phyloP scores from a whole-genome alignment of 148 eudicot species.

The Heliosperma pusillum region DNA sequence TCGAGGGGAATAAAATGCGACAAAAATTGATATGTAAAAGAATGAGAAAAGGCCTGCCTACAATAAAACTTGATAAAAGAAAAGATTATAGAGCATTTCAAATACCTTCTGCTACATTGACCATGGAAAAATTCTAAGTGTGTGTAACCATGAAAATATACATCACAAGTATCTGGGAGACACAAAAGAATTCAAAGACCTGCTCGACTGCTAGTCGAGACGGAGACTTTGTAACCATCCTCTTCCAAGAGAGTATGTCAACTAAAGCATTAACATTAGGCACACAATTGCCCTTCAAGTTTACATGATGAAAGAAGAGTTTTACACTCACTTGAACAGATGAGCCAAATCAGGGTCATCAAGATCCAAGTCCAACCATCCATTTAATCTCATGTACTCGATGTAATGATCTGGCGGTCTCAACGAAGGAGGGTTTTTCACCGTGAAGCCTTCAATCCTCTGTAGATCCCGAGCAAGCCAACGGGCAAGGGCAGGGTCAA shows the following conservation, averaged over 20 bases:
- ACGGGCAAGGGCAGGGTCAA: slow-evolving; percentile 56
- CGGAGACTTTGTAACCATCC: background rate
- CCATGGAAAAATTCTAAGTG: background rate
- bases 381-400: slow-evolving; percentile 71
- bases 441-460: slow-evolving; percentile 55
- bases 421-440: slow-evolving; percentile 39
- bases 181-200: background rate
- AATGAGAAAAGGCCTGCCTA: too few species aligned
- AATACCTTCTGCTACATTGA: background rate
- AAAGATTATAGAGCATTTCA: background rate
- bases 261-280: background rate
- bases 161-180: background rate
- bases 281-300: background rate
- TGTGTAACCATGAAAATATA: too few species aligned
- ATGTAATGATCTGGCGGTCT: slow-evolving; percentile 75
- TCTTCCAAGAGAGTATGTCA: background rate
- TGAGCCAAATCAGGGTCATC: slow-evolving; percentile 79
- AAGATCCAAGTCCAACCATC: slow-evolving; percentile 72
- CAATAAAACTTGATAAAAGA: too few species aligned
- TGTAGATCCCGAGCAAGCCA: slow-evolving; percentile 80
- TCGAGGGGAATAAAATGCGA: background rate
- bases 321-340: slow-evolving; percentile 47
- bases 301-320: background rate
- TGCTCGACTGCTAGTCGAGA: background rate
- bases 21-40: too few species aligned